Conservation (phyloP, 2,329 filamentous ascomycete species). For the Aciculosporium take region DNA sequence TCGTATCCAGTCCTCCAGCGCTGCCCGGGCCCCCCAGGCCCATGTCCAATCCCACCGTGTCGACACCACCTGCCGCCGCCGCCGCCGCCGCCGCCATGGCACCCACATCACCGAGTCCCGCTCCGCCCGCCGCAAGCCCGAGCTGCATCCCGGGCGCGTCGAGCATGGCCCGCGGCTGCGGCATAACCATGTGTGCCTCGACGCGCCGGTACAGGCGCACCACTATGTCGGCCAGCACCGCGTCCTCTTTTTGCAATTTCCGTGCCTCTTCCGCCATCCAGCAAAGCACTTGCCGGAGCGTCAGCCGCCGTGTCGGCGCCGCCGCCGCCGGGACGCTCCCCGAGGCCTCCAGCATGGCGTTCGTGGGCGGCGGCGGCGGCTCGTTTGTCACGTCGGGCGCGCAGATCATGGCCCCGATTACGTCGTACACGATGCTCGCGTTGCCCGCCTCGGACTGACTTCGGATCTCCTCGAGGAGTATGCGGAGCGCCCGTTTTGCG, state of each 20-base stretch:
- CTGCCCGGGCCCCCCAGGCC: slow-evolving; percentile 24
- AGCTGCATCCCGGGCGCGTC: slow-evolving; percentile 27
- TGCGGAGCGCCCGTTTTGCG: slow-evolving; percentile 41
- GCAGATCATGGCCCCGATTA: slow-evolving; percentile 55
- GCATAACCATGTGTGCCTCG: slow-evolving; percentile 45
- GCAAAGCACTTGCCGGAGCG: slow-evolving; percentile 45
- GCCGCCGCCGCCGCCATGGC: slow-evolving; percentile 29
- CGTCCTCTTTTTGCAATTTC: slow-evolving; percentile 40
- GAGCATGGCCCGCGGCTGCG: slow-evolving; percentile 26
- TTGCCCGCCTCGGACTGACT: slow-evolving; percentile 45
- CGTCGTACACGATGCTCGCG: slow-evolving; percentile 50
- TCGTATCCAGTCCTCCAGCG: slow-evolving; percentile 17
- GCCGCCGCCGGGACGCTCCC: slow-evolving; percentile 21
- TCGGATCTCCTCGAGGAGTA: slow-evolving; percentile 55
- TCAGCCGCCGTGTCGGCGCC: slow-evolving; percentile 33
- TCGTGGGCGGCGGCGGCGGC: slow-evolving; percentile 16
- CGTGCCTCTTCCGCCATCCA: slow-evolving; percentile 43
- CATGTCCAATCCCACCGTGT: slow-evolving; percentile 31
- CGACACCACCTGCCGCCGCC: slow-evolving; percentile 26
- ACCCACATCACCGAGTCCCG: slow-evolving; percentile 26
- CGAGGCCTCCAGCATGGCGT: slow-evolving; percentile 18
- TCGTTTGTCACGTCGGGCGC: slow-evolving; percentile 44
- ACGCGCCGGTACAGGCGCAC: slow-evolving; percentile 50
- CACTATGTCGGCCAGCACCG: slow-evolving; percentile 42
- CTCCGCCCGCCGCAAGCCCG: slow-evolving; percentile 23